A percentile compares a stretch with the other conserved stretches of the same genome.
Conservation (phyloP, 2,329 filamentous ascomycete species). For the Hypoxylon sp. region DNA sequence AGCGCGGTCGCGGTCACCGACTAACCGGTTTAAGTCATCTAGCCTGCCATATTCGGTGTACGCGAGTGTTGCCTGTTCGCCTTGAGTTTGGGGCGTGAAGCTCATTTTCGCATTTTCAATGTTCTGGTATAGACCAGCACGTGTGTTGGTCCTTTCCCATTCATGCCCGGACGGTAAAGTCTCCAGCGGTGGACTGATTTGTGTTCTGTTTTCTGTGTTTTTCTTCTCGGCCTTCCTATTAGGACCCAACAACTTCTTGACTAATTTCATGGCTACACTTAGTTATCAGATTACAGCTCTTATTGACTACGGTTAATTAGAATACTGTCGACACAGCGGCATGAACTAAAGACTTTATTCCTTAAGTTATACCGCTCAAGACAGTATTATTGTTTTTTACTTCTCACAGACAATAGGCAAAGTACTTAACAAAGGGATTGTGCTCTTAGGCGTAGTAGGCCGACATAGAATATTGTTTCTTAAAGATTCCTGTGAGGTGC, state of each 20-base stretch:
- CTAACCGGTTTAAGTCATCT: constrained; percentile 35
- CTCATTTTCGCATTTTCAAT: background rate
- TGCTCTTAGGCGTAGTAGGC: background rate
- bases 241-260: constrained; percentile 28
- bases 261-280: constrained; percentile 37
- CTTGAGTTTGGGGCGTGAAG: constrained; percentile 43
- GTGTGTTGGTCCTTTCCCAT: background rate
- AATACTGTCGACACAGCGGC: background rate
- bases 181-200: constrained; percentile 23
- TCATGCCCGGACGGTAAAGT: background rate
- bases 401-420: constrained; percentile 1
- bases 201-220: background rate
- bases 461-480: background rate
- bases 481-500: background rate
- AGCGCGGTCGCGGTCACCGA: constrained; percentile 42
- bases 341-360: background rate
- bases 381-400: constrained; percentile 1
- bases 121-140: background rate
- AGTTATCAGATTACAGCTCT: background rate
- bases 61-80: constrained; percentile 38
- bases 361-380: background rate
- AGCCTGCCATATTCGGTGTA: constrained; percentile 34
- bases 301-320: background rate
- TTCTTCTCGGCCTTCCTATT: constrained; percentile 29
- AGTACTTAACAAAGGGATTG: background rate